Conservation (phyloP, 2,329 filamentous ascomycete species). For the Fusarium euwallaceae region DNA sequence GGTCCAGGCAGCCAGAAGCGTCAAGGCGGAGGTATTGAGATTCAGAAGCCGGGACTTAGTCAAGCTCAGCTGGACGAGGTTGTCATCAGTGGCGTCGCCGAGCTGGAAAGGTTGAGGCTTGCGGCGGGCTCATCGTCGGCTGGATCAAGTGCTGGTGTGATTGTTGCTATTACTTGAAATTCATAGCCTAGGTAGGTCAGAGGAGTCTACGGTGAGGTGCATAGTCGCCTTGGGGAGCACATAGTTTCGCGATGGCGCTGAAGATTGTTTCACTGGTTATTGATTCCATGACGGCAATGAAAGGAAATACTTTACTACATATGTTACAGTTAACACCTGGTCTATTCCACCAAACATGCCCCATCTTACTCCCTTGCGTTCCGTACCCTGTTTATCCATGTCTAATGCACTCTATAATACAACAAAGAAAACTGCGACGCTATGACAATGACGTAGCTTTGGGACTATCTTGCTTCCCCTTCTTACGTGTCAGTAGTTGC, state of each 20-base stretch:
- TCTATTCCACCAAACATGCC: neutral
- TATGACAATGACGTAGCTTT: neutral
- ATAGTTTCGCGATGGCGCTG: neutral
- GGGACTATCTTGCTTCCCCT: neutral
- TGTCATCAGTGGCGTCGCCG: neutral
- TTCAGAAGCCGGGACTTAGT: neutral
- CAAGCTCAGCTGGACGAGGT: slow-evolving; percentile 6
- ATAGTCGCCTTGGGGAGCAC: neutral
- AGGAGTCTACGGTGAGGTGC: neutral
- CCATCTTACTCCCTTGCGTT: neutral
- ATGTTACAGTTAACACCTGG: neutral
- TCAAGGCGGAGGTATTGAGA: neutral
- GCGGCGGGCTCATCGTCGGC: neutral
- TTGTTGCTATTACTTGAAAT: neutral
- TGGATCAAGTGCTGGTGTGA: neutral
- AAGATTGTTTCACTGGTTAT: neutral
- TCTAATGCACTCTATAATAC: neutral
- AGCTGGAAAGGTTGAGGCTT: neutral
- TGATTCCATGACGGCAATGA: neutral
- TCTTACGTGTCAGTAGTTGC: neutral
- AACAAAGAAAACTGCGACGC: neutral
- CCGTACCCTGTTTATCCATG: neutral
- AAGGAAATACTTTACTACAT: neutral
- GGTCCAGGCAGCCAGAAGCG: neutral
- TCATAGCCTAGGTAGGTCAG: neutral